These are phyloP conservation scores for Skeletonema menzelii DNA, from an alignment of 108 stramenopile genomes.

Conservation along the genomic window DNA sequence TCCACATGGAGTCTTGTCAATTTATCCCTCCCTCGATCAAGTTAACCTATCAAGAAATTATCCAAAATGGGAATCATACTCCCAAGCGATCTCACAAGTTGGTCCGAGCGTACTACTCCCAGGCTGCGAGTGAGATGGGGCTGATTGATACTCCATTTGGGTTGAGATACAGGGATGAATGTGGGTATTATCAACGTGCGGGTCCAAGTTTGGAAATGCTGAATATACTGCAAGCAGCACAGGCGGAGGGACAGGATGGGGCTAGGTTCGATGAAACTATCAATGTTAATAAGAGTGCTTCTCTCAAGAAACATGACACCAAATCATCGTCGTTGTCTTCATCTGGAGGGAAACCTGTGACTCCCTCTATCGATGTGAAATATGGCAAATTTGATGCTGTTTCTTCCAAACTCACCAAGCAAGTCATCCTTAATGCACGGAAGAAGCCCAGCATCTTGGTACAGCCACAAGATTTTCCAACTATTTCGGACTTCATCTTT, in stretches of 20 bases:
- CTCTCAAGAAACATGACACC: neutral
- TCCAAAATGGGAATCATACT: neutral
- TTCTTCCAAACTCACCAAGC: neutral
- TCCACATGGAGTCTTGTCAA: slow-evolving; percentile 1
- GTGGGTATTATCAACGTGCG: neutral
- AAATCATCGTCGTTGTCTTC: neutral
- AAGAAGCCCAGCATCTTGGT: neutral
- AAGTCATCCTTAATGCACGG: slow-evolving; percentile 4
- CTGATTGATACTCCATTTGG: slow-evolving; percentile 3
- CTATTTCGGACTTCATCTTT: neutral
- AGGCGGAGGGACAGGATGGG: neutral
- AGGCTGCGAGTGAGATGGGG: slow-evolving; percentile 11
- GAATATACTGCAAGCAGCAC: neutral
- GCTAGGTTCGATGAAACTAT: neutral
- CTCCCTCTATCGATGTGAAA: neutral
- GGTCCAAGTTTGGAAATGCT: neutral
- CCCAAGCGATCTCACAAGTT: slow-evolving; percentile 1
- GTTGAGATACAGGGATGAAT: neutral
- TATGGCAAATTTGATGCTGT: slow-evolving; percentile 1
- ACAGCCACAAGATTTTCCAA: slow-evolving; percentile 14
- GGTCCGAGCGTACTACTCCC: slow-evolving; percentile 5
- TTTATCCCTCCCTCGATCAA: slow-evolving; percentile 2
- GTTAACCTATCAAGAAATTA: neutral
- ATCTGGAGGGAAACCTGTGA: neutral
- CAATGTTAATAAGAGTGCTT: neutral